Base-by-base conservation (phyloP, 371 early-diverging fungal species). In the Quaeritorhiza haematococci region DNA sequence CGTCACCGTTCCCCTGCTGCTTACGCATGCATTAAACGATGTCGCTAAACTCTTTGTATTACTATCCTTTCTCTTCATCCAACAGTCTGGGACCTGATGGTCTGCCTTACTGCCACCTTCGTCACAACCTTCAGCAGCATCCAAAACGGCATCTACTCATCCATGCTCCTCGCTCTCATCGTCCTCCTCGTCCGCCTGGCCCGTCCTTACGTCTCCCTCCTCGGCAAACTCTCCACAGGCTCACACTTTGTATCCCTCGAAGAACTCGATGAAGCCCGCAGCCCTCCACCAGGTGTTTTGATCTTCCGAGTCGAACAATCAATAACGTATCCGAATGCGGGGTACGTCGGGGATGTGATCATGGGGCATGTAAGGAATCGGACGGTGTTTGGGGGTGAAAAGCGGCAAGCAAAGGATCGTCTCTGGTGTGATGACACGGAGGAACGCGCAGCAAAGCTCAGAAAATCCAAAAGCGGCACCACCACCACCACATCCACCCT, bases 161-260 rank as follows among this genome's bases (percentile, higher is more conserved):
- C 87, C 17, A 82, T 85, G 3, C 80, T 63, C 19, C 69, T 87
- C 50, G 78, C 88, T 0, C 68, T 84, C 21, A 57, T 82, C 6
- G 75, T 88, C 32, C 71, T 91, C 3, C 68, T 91, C 13, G 64
- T 83, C 66, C 80, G 86, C 29, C 66, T 87, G 49, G 91, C 91
- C 3, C 80, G 87, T 15, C 88, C 91, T n/a, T 68, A 63, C 21
- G 33, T 61, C 52, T 24, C 42, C 29, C 26, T 73, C 60, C 54
- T 85, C 63, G 71, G 55, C 63, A 38, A 38, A 38, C 29, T 38
- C 38, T 41, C n/a, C 19, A 26, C 8, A 30, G 71, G 65, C 15
- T 28, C 21, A 33, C 65, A 64, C 67, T n/a, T n/a, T n/a, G n/a
- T n/a, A n/a, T n/a, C n/a, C n/a, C n/a, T n/a, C n/a, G n/a, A n/a